Evolutionary conservation across 176 grass and related monocot species (phyloP).

Genomic region (Rhynchospora breviuscula): DNA sequence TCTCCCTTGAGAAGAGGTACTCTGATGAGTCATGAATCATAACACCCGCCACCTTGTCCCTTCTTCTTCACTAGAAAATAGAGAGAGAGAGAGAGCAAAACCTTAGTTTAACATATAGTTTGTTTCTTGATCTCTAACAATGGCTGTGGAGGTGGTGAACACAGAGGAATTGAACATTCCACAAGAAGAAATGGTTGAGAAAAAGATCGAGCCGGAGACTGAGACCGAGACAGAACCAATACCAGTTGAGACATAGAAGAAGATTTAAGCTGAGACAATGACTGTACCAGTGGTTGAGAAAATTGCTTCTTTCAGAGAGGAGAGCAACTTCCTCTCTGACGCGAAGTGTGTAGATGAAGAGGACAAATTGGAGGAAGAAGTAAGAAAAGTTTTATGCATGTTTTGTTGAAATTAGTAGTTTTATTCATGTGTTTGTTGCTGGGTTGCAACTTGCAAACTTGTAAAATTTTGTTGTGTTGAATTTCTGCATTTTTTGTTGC

Average conservation of each 20-base stretch:
- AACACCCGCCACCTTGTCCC: neutral
- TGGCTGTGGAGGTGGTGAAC: constrained; percentile 17
- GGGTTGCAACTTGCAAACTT: no score
- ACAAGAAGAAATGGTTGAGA: constrained; percentile 18
- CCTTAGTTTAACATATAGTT: neutral
- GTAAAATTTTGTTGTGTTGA: no score
- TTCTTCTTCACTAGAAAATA: neutral
- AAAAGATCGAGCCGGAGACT: neutral
- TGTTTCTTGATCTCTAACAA: neutral
- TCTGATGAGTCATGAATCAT: no score
- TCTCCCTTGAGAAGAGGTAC: no score
- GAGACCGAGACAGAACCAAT: neutral
- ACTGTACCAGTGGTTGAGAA: constrained; percentile 33
- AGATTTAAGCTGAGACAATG: constrained; percentile 13
- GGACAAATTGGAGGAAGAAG: constrained; percentile 19
- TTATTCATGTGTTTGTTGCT: no score
- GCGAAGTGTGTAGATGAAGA: neutral
- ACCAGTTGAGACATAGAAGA: constrained; percentile 19
- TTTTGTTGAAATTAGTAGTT: no score
- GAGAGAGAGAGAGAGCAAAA: constrained; percentile 7
- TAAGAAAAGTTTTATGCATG: no score
- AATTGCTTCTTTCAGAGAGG: constrained; percentile 67
- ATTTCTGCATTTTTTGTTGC: no score
- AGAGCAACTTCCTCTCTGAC: constrained; percentile 80
- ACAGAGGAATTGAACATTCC: neutral